Conservation (phyloP, 2,329 filamentous ascomycete species). For the Xylariaceae sp. region DNA sequence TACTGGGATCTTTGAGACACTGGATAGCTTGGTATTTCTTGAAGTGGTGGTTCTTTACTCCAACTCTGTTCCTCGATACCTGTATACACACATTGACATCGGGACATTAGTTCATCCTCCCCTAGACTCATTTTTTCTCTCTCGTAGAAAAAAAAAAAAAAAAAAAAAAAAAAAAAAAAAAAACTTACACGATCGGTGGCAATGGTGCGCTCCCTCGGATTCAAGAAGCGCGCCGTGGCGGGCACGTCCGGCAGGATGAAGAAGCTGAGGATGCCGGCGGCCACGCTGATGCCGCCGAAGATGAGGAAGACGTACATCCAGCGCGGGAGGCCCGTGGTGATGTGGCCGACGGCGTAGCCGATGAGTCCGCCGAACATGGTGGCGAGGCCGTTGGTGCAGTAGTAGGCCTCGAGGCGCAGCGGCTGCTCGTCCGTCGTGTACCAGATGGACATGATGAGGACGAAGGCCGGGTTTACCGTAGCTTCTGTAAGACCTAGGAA, state of each 20-base stretch:
- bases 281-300: constrained; percentile 48
- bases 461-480: constrained; percentile 46
- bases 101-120: too few species aligned
- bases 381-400: constrained; percentile 54
- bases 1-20: constrained; percentile 38
- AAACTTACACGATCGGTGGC: constrained; percentile 41
- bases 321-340: constrained; percentile 33
- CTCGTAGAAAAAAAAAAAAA: too few species aligned
- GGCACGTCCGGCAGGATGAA: constrained; percentile 58
- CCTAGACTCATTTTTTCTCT: too few species aligned
- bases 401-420: constrained; percentile 49
- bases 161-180: too few species aligned
- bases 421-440: constrained; percentile 42
- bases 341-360: constrained; percentile 56
- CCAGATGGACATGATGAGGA: constrained; percentile 33
- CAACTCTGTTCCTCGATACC: constrained; percentile 45
- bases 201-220: constrained; percentile 48
- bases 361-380: constrained; percentile 57
- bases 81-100: constrained; percentile 1
- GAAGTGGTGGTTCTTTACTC: constrained; percentile 49
- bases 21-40: constrained; percentile 43
- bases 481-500: constrained; percentile 53
- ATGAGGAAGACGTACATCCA: constrained; percentile 48
- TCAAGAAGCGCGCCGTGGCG: constrained; percentile 56
- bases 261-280: constrained; percentile 52